Base-by-base conservation (phyloP, 805 yeast genomes). In the Metschnikowia dekortorum region DNA sequence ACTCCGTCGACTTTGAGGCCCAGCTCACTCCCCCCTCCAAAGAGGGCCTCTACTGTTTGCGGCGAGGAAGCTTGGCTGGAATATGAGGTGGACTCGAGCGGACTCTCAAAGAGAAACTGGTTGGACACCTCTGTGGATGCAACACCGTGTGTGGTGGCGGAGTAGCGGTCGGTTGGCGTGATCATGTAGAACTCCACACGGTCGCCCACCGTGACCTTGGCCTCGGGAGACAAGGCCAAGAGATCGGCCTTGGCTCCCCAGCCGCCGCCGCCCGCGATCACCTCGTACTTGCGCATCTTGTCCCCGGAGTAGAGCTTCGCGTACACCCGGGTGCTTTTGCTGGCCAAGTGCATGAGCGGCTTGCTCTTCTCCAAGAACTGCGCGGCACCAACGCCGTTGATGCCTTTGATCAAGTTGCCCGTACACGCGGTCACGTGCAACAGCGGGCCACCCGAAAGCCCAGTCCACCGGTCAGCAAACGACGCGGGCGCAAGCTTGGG, bases 261-360 rank as follows among this genome's bases (percentile, higher is more conserved):
- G 2, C 84, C 83, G 2, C 89, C 85, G 2, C 90, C 90, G 4
- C 90, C 90, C 5, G 88, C 90, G 34, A 82, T 72, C 18, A 85
- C 82, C 59, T 79, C 78, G 61, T 68, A 78, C 48, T 74, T 68
- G 47, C 37, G 13, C 39, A 9, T n/a, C 26, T 44, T 18, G 39
- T 18, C 46, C 6, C 49, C 52, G 28, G 58, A 51, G 48, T 54
- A 56, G 11, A 74, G 33, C 50, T 68, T 69, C 7, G 69, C 75
- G 51, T 62, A 74, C 1, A 75, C 75, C 52, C 70, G 65, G 5
- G 79, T 71, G 22, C 74, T 78, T 49, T 74, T 76, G 28, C 78
- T 70, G 8, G 64, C 70, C 4, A 71, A 46, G 13, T 58, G 53
- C 74, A 70, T 71, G 44, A 79, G 66, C 42, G 57, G 53, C 8